These are phyloP conservation scores for Torulaspora delbrueckii DNA, from an alignment of 805 yeast species.

Conservation along the genomic window DNA sequence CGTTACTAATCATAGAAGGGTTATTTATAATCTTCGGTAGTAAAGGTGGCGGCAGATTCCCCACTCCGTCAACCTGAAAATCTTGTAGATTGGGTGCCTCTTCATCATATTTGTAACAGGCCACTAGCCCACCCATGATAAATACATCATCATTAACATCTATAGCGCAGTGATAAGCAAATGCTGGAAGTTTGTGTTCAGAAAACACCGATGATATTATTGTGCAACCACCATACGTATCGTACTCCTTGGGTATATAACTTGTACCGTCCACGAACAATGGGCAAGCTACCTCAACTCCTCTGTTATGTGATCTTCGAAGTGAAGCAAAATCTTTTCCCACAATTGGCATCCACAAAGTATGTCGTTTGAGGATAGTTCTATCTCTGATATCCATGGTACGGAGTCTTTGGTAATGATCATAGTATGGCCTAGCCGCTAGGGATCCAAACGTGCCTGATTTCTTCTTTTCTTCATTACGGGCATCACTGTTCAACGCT, in stretches of 20 bases:
- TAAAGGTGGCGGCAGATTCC: constrained; percentile 45
- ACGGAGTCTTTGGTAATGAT: constrained; percentile 23
- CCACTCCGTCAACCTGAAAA: constrained; percentile 37
- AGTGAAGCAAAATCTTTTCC: constrained; percentile 9
- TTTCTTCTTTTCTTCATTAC: constrained; percentile 8
- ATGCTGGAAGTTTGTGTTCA: constrained; percentile 38
- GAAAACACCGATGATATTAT: constrained; percentile 35
- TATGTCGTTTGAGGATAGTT: constrained; percentile 22
- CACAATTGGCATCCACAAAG: constrained; percentile 31
- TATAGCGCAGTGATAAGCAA: constrained; percentile 43
- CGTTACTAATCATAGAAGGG: constrained; percentile 41
- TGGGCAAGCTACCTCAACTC: constrained; percentile 19
- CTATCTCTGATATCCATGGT: constrained; percentile 19
- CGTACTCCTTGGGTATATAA: constrained; percentile 23
- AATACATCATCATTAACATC: constrained; percentile 38
- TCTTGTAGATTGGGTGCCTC: constrained; percentile 35
- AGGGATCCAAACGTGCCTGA: constrained; percentile 3
- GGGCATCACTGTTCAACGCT: not conserved
- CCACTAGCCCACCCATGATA: constrained; percentile 44
- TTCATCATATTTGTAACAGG: constrained; percentile 24
- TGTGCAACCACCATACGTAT: constrained; percentile 27
- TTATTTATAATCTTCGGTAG: constrained; percentile 39
- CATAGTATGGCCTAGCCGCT: constrained; percentile 19
- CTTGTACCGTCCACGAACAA: constrained; percentile 24
- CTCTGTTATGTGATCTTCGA: not conserved